Base-by-base conservation (phyloP, 2,329 filamentous ascomycete genomes). In the Alternaria ventricosa region DNA sequence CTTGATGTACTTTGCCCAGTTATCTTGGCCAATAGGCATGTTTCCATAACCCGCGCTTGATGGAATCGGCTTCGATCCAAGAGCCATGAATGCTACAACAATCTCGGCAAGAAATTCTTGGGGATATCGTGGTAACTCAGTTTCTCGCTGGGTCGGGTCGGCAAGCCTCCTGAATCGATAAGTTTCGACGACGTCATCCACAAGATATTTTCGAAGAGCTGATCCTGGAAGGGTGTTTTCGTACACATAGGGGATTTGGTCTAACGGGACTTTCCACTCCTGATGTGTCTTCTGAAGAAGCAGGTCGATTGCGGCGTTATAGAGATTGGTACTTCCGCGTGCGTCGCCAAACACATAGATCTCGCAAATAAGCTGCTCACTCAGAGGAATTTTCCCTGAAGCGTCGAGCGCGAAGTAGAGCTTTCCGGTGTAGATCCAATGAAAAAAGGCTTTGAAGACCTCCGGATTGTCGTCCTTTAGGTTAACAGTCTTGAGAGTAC, bases 281-380 rank as follows among this genome's bases (percentile, higher is more conserved):
- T 41, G 15, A 9, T 41, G 1, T 4, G 5, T 18, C n/a, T 41
- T 10, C 1, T 41, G 36, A 1, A 11, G 0, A 41, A 41, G 8
- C 0, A 41, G n/a, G n/a, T 41, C 36, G 8, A 41, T 18, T 0
- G 36, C n/a, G 5, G 36, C 3, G 1, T 41, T 41, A 8, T n/a
- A 41, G 0, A 41, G 36, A 0, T 18, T n/a, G 10, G 3, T 4
- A 18, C 0, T 1, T 0, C 36, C 36, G 0, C 36, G 36, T 0
- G n/a, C 15, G 3, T 41, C 36, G 1, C 36, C 36, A 0, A 41
- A 41, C 0, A 41, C 3, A 4, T 18, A 41, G 36, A 41, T 41
- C 36, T 41, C 36, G 5, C 0, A 41, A 0, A 41, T 41, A 8
- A 41, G 33, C 2, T 5, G 4, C 7, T 0, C 1, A 1, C 7